Base-by-base conservation (phyloP, 768 basidiomycete genomes). In the Mycena leptocephala region DNA sequence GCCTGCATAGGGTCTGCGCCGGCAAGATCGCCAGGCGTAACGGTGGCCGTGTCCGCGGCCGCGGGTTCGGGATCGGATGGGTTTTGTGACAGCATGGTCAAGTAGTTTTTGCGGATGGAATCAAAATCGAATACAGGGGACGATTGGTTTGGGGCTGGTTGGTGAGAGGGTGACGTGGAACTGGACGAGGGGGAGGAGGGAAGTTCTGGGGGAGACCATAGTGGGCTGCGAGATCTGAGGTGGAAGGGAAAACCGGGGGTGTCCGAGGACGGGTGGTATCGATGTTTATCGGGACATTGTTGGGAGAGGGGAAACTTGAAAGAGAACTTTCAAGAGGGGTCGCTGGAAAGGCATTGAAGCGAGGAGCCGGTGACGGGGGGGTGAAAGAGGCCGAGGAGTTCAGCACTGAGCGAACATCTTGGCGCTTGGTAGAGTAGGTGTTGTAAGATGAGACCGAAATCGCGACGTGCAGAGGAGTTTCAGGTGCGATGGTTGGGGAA, bases 141-240 rank as follows among this genome's bases (percentile, higher is more conserved):
- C 68, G 83, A 70, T 43, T 80, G 82, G 72, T 84, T 80, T 80
- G 82, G 51, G 79, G 86, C 81, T 77, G 84, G 66, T 77, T 87
- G 81, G 72, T 87, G 84, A 80, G 87, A 84, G 88, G 86, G 69
- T 88, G 88, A 81, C 83, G 88, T 72, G 90, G 88, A 78, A 87
- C 88, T 82, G 91, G 91, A 68, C 91, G 89, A 75, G 94, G 94
- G 70, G 91, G 90, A 66, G 91, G 92, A 58, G 95, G 94, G 61
- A 95, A 84, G 76, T 88, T 90, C 79, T 92, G 90, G 75, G 95
- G 94, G 82, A 95, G 92, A 85, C 94, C 94, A 94, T 95, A 92
- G 73, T 95, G 94, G 81, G 92, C 88, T 80, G 94, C 92, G 71
- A 94, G 87, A 86, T 93, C 94, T 85, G 90, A 89, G 68, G 92